Conservation (phyloP, 2,329 filamentous ascomycete genomes). For the Stagonosporopsis rhizophila region DNA sequence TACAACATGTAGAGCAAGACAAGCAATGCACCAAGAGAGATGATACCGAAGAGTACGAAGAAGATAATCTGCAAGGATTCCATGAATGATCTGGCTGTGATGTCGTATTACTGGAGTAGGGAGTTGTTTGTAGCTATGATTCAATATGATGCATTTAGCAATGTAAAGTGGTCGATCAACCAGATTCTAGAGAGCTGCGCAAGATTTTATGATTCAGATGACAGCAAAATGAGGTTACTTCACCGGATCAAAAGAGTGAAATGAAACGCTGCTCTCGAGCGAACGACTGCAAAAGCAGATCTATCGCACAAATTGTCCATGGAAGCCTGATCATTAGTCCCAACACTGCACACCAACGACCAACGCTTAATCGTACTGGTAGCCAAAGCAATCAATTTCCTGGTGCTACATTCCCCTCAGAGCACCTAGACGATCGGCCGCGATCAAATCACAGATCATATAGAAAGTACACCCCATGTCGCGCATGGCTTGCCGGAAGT, state of each 20-base stretch:
- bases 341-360: background rate
- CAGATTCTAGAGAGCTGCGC: background rate
- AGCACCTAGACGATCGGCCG: no score
- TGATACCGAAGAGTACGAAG: background rate
- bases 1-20: background rate
- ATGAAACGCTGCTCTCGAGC: background rate
- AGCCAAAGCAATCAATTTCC: no score
- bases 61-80: background rate
- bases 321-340: background rate
- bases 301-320: background rate
- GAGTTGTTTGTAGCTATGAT: background rate
- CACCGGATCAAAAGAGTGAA: background rate
- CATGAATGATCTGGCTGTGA: background rate
- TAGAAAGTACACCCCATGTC: no score
- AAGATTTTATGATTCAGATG: background rate
- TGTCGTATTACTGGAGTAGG: background rate
- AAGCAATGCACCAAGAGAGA: background rate
- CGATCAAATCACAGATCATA: no score
- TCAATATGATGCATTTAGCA: no score
- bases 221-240: background rate
- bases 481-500: background rate
- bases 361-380: background rate
- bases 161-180: no score
- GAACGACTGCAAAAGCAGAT: background rate
- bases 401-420: no score